Base-by-base conservation (phyloP, 2,329 filamentous ascomycete genomes). In the Stemphylium lycopersici region DNA sequence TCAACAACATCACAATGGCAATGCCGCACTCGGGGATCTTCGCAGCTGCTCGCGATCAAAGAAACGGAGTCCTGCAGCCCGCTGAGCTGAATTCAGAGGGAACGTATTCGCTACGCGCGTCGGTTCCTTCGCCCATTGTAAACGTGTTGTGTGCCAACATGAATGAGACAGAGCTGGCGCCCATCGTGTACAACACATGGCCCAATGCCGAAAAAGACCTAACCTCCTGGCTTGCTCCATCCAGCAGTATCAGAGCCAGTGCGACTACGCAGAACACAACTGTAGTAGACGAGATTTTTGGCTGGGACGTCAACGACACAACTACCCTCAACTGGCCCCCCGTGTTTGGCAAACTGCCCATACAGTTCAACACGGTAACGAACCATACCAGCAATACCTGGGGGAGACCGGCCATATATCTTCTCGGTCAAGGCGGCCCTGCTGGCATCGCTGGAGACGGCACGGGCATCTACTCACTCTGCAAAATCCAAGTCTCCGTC, bases 1-100 rank as follows among this genome's bases (percentile, higher is more conserved):
- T 93, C 64, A 90, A 92, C 69, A 92, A 93, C 59, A 84, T 91
- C 22, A 90, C 88, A 0, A 80, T 93, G 61, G 89, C 89, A 0
- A 88, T 93, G 82, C 90, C 90, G 0, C 90, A 95, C 63, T 80
- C 86, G 0, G 85, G 87, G 0, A 81, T 95, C 0, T 85, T 89
- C 31, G 74, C 79, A 11, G 90, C 90, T 0, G 86, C 88, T 0
- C 82, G 79, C 7, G 79, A 88, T 60, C 74, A 79, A 0, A 70
- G 75, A 7, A 93, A 93, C 64, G 71, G 76, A 0, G 90, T 95
- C 26, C 73, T 90, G 7, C 90, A 93, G 63, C 90, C 90, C 0
- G 72, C 73, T 45, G 78, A 82, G 20, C 68, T 81, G 2, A 76
- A 80, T 45, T 89, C 88, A 0, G 80, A 90, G 7, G 90, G 89